These are phyloP conservation scores for Pythium phragmitis DNA, from an alignment of 352 stramenopile genomes.

Conservation along the genomic window DNA sequence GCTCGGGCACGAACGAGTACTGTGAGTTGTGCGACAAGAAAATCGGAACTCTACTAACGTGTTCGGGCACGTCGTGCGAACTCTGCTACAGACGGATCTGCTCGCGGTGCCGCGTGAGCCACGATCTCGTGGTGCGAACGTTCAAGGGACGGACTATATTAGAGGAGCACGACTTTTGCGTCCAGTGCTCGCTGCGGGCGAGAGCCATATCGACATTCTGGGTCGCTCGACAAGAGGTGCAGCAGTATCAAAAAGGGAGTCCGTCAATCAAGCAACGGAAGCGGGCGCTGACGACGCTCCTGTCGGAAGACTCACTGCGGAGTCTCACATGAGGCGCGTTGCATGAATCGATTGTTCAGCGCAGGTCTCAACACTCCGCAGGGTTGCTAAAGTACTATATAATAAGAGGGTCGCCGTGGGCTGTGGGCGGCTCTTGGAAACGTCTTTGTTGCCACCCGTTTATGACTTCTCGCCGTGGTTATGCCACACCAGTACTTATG, in stretches of 20 bases:
- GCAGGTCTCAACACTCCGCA: no score
- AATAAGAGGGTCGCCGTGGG: no score
- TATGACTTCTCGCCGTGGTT: no score
- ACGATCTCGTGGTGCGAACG: not conserved
- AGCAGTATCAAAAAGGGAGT: not conserved
- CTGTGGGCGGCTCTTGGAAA: no score
- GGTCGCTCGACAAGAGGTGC: not conserved
- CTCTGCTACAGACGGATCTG: constrained; percentile 23
- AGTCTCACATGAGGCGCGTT: no score
- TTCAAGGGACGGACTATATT: no score
- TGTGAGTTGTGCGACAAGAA: constrained; percentile 15
- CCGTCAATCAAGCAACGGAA: not conserved
- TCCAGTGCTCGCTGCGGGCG: constrained; percentile 6
- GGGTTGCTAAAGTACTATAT: no score
- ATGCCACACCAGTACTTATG: no score
- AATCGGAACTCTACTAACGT: constrained; percentile 9
- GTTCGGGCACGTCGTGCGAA: constrained; percentile 11
- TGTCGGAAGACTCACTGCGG: not conserved
- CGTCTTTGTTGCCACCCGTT: no score
- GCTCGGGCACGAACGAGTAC: constrained; percentile 2
- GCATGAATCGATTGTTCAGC: no score
- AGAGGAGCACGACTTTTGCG: constrained; percentile 1
- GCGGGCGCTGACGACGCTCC: constrained; percentile 11
- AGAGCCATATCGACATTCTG: not conserved
- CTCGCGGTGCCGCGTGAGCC: constrained; percentile 7